Conservation (phyloP, 2,329 filamentous ascomycete genomes). For the Colletotrichum tropicale region DNA sequence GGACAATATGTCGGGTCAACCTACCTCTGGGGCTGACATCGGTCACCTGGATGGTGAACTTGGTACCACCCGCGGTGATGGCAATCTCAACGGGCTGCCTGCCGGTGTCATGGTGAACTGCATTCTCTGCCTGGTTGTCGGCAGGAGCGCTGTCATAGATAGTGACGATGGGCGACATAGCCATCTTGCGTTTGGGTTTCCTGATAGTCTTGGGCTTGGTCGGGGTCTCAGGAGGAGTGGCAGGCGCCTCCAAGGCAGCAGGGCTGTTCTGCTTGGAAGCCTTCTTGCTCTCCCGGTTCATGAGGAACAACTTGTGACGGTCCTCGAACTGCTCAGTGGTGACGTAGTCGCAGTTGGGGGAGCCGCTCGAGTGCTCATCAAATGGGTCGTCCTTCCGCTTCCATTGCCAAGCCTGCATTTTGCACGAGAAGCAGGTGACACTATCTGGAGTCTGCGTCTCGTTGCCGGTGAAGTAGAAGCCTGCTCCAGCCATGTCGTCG, state of each 20-base stretch:
- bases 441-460: neutral
- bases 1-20: neutral
- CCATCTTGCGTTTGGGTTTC: too few relatives aligned
- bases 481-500: neutral
- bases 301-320: neutral
- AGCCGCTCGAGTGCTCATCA: neutral
- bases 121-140: neutral
- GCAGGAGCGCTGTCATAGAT: neutral
- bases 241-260: fast-evolving
- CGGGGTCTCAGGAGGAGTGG: neutral
- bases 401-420: constrained; percentile 1
- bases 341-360: neutral
- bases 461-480: neutral
- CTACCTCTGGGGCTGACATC: neutral
- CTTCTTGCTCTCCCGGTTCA: neutral
- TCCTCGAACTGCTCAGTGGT: neutral
- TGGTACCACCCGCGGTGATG: neutral
- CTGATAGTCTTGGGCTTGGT: neutral
- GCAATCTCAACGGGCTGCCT: neutral
- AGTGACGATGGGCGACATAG: neutral
- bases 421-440: neutral
- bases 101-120: neutral
- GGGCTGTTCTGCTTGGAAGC: neutral
- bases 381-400: constrained; percentile 4
- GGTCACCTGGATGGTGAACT: neutral